phyloP scores from a whole-genome alignment of 2,329 filamentous ascomycete species.

The Chaetothyriales sp. region DNA sequence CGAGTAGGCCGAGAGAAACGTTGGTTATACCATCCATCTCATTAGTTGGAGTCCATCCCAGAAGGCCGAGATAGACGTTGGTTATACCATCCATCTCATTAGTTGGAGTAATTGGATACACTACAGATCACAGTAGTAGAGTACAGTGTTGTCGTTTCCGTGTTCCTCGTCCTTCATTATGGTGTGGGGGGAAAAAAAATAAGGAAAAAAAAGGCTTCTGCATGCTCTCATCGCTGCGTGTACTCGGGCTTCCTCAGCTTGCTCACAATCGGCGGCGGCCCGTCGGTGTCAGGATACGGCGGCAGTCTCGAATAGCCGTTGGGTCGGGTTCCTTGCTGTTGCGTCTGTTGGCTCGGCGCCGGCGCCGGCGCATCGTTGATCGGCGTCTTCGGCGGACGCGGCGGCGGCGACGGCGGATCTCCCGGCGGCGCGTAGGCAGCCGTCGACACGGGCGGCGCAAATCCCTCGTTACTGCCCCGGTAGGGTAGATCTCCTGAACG shows the following conservation, averaged over 20 bases:
- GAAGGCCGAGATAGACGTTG: no score
- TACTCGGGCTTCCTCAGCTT: constrained; percentile 75
- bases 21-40: no score
- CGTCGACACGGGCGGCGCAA: constrained; percentile 20
- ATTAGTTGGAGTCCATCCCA: no score
- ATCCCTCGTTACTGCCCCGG: constrained; percentile 25
- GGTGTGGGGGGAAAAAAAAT: neutral
- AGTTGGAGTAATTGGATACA: no score
- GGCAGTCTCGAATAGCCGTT: constrained; percentile 13
- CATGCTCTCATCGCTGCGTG: constrained; percentile 21
- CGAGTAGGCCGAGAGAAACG: no score
- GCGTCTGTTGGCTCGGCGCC: constrained; percentile 13
- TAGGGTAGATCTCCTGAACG: constrained; percentile 19
- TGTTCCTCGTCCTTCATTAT: neutral
- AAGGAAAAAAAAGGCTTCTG: neutral
- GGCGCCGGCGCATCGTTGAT: constrained; percentile 28
- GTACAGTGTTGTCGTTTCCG: neutral
- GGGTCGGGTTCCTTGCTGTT: constrained; percentile 26
- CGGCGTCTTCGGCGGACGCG: constrained; percentile 64
- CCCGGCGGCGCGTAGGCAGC: constrained; percentile 22
- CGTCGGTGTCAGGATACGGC: constrained; percentile 74
- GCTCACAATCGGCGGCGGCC: constrained; percentile 70
- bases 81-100: no score
- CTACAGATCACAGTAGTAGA: neutral
- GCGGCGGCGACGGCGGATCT: constrained; percentile 53